Evolutionary conservation across 768 basidiomycete species (phyloP).

Genomic region (Udeniomyces megalosporus): DNA sequence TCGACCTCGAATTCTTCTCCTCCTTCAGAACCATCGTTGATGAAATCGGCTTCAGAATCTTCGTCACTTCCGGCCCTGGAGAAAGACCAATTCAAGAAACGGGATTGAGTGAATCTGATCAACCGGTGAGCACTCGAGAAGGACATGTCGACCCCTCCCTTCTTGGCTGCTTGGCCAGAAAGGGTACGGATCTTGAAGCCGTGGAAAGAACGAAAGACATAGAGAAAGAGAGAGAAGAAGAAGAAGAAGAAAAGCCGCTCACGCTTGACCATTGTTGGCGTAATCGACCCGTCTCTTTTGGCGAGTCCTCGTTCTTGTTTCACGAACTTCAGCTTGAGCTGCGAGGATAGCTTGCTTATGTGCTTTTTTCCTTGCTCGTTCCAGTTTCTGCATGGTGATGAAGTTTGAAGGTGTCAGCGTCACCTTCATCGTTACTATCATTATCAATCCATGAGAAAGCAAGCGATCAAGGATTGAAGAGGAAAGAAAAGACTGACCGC

Average conservation of each 20-base stretch:
- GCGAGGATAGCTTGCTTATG: constrained; percentile 46
- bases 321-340: constrained; percentile 60
- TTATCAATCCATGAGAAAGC: background rate
- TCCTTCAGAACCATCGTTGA: no score
- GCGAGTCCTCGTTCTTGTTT: constrained; percentile 54
- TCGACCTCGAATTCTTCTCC: no score
- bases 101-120: background rate
- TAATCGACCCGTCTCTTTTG: background rate
- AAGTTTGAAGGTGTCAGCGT: background rate
- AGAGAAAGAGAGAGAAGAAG: background rate
- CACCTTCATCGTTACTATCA: background rate
- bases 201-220: no score
- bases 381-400: constrained; percentile 42
- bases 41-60: no score
- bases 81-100: background rate
- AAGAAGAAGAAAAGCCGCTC: background rate
- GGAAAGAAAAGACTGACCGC: constrained; percentile 39
- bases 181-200: background rate
- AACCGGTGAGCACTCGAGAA: background rate
- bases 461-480: background rate
- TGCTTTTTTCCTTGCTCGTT: constrained; percentile 50
- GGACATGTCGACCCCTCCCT: no score
- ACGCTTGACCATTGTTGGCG: background rate
- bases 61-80: background rate
- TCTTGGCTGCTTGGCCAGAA: no score